Evolutionary conservation across 2,329 filamentous ascomycete genomes (phyloP).

Genomic region (Ophiostoma perfectum): DNA sequence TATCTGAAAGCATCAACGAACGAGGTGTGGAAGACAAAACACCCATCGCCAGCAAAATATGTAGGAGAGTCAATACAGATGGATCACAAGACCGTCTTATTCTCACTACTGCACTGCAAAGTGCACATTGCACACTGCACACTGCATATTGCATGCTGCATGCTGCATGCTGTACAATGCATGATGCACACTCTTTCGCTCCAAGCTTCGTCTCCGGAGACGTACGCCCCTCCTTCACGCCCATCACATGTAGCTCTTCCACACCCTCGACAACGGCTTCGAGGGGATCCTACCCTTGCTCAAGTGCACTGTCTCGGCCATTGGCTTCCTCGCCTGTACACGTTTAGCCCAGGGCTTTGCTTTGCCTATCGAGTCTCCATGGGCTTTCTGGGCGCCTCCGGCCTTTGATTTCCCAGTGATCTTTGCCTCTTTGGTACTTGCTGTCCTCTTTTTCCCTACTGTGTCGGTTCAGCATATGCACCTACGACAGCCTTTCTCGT

Average conservation of each 20-base stretch:
- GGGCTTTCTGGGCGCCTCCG: no score
- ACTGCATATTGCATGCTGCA: not conserved
- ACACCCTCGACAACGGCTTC: not conserved
- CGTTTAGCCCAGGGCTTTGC: not conserved
- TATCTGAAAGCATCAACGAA: no score
- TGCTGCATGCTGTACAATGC: not conserved
- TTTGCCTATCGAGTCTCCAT: not conserved
- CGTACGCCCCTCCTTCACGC: not conserved
- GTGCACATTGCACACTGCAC: not conserved
- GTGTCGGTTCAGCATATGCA: no score
- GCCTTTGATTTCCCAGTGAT: no score
- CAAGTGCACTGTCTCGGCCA: not conserved
- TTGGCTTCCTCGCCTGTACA: not conserved
- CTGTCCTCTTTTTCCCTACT: no score
- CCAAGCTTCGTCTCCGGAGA: not conserved
- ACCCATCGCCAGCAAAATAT: no score
- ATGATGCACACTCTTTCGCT: not conserved
- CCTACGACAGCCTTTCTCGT: no score
- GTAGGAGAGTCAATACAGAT: not conserved
- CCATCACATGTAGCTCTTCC: constrained; percentile 1
- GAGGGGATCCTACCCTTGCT: not conserved
- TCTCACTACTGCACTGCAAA: not conserved
- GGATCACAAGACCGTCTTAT: not conserved
- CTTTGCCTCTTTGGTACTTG: no score
- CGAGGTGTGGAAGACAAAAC: no score